phyloP scores from a whole-genome alignment of 1,284 basidiomycete genomes.

The Mycena citricolor region DNA sequence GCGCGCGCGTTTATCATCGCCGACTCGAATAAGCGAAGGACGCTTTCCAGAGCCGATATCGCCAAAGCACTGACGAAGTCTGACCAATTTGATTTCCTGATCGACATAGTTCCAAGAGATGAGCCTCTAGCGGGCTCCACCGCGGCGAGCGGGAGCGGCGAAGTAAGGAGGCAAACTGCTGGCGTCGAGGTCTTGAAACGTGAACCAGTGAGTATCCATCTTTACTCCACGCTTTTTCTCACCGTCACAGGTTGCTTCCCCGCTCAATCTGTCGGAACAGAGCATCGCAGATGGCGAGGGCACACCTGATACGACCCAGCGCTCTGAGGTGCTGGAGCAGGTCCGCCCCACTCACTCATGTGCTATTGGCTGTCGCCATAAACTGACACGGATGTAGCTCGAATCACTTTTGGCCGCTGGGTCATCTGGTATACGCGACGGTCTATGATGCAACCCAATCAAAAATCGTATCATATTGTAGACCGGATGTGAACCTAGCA shows the following conservation, averaged over 20 bases:
- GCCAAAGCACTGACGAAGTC: constrained; percentile 86
- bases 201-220: constrained; percentile 11
- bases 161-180: neutral
- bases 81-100: constrained; percentile 92
- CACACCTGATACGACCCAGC: constrained; percentile 1
- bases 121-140: constrained; percentile 37
- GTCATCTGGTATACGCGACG: no score
- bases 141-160: neutral
- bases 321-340: constrained; percentile 13
- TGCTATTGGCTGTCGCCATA: neutral
- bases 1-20: constrained; percentile 92
- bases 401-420: constrained; percentile 15
- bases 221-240: neutral
- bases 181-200: constrained; percentile 12
- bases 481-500: no score
- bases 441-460: no score
- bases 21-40: constrained; percentile 89
- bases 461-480: no score
- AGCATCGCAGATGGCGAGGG: constrained; percentile 1
- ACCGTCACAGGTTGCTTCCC: neutral
- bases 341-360: neutral
- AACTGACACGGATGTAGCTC: neutral
- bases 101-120: constrained; percentile 88
- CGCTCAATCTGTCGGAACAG: neutral
- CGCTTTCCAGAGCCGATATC: constrained; percentile 87